These are phyloP conservation scores for Boletus rubropictus DNA, from an alignment of 768 basidiomycete genomes.

Conservation along the genomic window DNA sequence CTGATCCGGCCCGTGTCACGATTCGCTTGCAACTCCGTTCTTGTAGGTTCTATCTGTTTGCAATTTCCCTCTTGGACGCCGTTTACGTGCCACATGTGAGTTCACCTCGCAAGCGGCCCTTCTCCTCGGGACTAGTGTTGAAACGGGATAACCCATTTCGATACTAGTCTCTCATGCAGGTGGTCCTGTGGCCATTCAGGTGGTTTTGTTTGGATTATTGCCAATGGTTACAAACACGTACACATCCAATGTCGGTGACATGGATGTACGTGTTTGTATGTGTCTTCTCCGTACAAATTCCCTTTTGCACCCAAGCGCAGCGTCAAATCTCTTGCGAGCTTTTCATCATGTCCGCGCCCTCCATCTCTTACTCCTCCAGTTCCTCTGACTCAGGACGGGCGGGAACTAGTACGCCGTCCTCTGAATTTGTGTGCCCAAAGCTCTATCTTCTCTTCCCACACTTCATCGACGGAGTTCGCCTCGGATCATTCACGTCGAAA, in stretches of 20 bases:
- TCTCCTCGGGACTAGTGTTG: too few species aligned
- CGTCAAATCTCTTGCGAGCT: not conserved
- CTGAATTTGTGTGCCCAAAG: constrained; percentile 19
- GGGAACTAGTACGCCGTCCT: constrained; percentile 21
- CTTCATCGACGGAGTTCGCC: constrained; percentile 7
- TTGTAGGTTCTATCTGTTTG: not conserved
- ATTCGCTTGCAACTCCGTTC: not conserved
- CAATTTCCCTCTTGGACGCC: not conserved
- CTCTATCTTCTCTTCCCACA: constrained; percentile 23
- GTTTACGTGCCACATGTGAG: constrained; percentile 9
- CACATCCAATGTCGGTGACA: too few species aligned
- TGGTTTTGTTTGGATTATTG: not conserved
- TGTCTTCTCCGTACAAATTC: constrained; percentile 23
- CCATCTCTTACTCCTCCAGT: constrained; percentile 12
- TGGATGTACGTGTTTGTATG: constrained; percentile 23
- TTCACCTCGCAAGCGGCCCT: too few species aligned
- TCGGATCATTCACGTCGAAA: constrained; percentile 16
- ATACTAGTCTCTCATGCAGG: too few species aligned
- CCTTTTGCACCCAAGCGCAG: constrained; percentile 3
- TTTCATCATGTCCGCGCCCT: constrained; percentile 17
- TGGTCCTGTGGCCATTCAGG: not conserved
- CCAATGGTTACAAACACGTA: too few species aligned
- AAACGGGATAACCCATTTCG: too few species aligned
- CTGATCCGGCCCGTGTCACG: constrained; percentile 6
- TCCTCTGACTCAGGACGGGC: constrained; percentile 15